Evolutionary conservation across 73 alveolate genomes (phyloP), one percentile per base, ranked within the genome.

Genomic region (Paramecium caudatum): DNA sequence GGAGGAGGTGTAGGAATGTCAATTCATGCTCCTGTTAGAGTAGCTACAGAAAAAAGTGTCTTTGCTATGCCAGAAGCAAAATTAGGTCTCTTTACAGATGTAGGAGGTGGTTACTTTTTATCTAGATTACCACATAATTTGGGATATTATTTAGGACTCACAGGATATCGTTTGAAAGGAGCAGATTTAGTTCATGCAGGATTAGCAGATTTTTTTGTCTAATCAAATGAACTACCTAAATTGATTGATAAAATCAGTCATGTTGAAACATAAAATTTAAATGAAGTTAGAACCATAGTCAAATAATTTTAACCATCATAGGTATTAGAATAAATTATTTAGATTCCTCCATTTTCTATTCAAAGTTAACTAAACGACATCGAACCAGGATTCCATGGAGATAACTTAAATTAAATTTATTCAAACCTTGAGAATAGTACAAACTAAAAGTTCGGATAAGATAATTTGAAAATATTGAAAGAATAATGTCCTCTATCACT

Each of bases 1-100:
- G 99, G 99, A 43, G 99, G 98, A 30, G 99, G 99, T 10, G 99
- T 97, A 15, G 99, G 99, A 23, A 88, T 97, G 12, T 95, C 99
- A 19, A 92, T 87, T 6, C 98, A 97, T 91, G 98, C 99, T 47
- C 98, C 98, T 8, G 93, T 96, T 12, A 93, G 99, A 87, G 91
- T 97, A 21, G 98, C 98, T 16, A 97, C 99, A 9, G 99, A 97
- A 85, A 97, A 94, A 78, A 92, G 99, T 1, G 94, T 95, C 6
- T 96, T 91, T 30, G 99, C 99, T 0, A 97, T 97, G 99, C 99
- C 99, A 10, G 99, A 97, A 91, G 94, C 96, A 37, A 95, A 93
- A 32, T 94, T 97, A 19, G 99, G 99, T n/a, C 94, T 95, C 78
- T 97, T 96, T 90, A 95, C 99, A 46, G 99, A 97, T 94, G 98